These are phyloP conservation scores for Teunomyces gatunensis DNA, from an alignment of 805 yeast genomes.

Conservation along the genomic window DNA sequence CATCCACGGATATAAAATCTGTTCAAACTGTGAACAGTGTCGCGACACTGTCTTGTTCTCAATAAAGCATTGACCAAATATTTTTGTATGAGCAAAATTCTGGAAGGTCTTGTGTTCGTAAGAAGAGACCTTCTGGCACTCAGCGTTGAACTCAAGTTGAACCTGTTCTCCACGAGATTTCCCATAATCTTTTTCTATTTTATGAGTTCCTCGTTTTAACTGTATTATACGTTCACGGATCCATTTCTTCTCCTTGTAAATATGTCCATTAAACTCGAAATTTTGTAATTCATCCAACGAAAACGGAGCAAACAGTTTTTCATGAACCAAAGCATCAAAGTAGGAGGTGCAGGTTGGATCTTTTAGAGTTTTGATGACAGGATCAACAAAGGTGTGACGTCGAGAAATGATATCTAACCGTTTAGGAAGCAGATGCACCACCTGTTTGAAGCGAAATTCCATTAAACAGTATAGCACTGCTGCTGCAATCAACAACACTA, in stretches of 20 bases:
- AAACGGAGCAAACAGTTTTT: neutral
- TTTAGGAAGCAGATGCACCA: neutral
- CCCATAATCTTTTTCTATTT: constrained; percentile 11
- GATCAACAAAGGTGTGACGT: neutral
- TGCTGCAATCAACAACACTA: neutral
- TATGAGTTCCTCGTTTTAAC: constrained; percentile 13
- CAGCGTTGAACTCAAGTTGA: constrained; percentile 8
- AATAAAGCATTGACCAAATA: constrained; percentile 27
- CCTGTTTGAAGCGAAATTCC: neutral
- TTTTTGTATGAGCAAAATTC: constrained; percentile 19
- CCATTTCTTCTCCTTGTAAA: constrained; percentile 29
- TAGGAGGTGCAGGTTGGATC: neutral
- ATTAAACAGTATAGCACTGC: neutral
- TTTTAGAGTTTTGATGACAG: neutral
- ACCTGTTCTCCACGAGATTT: constrained; percentile 12
- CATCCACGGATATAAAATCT: constrained; percentile 30
- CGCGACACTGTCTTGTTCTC: constrained; percentile 1
- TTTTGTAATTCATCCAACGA: neutral
- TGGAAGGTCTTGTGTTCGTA: constrained; percentile 17
- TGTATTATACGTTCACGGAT: constrained; percentile 16
- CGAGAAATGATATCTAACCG: neutral
- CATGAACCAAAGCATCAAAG: neutral
- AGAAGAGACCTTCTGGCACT: constrained; percentile 6
- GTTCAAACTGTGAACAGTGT: constrained; percentile 13
- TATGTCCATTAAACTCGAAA: constrained; percentile 14